A percentile compares a stretch with the other conserved stretches of the same genome.
Evolutionary conservation across 192 early-diverging fungal genomes (phyloP).

Genomic region (Mortierella claussenii): DNA sequence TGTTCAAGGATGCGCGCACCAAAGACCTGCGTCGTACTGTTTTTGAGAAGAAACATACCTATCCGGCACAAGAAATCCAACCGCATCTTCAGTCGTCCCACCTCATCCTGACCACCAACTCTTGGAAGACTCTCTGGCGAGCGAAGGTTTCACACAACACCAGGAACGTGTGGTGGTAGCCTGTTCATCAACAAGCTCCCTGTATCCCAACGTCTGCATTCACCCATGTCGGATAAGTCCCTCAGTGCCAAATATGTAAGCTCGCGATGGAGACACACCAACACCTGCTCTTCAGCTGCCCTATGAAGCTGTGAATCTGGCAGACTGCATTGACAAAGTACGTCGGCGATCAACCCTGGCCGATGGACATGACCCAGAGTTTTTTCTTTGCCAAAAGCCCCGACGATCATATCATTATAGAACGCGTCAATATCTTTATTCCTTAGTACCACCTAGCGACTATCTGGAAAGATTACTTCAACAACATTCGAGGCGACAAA

Average conservation of each 20-base stretch:
- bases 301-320: too few species aligned
- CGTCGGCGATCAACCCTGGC: too few species aligned
- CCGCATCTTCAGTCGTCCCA: background rate
- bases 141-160: background rate
- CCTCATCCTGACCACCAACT: background rate
- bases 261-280: background rate
- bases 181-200: background rate
- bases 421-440: too few species aligned
- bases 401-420: too few species aligned
- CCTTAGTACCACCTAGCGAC: too few species aligned
- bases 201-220: background rate
- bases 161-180: conserved; percentile 1
- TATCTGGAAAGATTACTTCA: too few species aligned
- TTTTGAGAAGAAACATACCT: background rate
- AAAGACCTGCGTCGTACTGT: background rate
- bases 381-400: too few species aligned
- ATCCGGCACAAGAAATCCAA: background rate
- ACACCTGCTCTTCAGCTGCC: conserved; percentile 3
- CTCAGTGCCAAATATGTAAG: background rate
- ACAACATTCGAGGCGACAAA: too few species aligned
- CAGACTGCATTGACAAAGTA: too few species aligned
- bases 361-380: too few species aligned
- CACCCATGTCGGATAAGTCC: background rate
- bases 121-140: background rate
- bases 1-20: background rate